A percentile compares a stretch with the other conserved stretches of the same genome.
phyloP scores from a whole-genome alignment of 768 basidiomycete species.

The Pilatotrama ljubarskyi region DNA sequence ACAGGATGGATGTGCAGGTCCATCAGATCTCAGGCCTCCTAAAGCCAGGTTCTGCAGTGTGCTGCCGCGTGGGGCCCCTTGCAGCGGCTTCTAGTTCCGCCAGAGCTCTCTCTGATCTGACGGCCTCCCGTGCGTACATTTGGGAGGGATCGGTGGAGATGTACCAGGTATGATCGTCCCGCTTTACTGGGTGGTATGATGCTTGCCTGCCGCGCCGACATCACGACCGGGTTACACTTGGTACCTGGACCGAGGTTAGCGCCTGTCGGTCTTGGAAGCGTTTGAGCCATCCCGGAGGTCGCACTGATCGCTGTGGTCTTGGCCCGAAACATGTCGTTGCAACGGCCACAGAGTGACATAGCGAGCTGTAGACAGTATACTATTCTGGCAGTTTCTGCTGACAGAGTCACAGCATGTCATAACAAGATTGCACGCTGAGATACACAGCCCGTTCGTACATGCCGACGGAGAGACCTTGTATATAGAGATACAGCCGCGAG shows the following conservation, averaged over 20 bases:
- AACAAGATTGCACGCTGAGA: background rate
- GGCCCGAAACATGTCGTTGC: background rate
- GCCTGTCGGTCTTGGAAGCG: background rate
- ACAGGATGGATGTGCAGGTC: too few relatives aligned
- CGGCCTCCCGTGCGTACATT: too few relatives aligned
- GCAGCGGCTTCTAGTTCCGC: too few relatives aligned
- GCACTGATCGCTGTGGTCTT: background rate
- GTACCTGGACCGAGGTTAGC: background rate
- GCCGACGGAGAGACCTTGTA: background rate
- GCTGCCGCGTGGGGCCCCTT: too few relatives aligned
- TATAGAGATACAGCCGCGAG: constrained; percentile 15
- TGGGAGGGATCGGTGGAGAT: too few relatives aligned
- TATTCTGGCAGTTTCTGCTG: background rate
- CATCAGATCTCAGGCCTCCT: too few relatives aligned
- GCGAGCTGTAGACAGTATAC: background rate
- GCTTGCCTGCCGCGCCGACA: too few relatives aligned
- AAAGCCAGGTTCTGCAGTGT: too few relatives aligned
- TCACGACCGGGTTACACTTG: background rate
- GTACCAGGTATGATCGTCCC: too few relatives aligned
- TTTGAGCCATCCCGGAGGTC: background rate
- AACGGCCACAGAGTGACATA: background rate
- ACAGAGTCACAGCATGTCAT: background rate
- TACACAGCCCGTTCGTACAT: constrained; percentile 5
- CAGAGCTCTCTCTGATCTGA: too few relatives aligned
- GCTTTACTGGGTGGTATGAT: too few relatives aligned